Percentiles rank a stretch among this genome's conserved stretches.
Conservation (phyloP, 176 grass and related monocot genomes). For the Metroxylon sagu region DNA sequence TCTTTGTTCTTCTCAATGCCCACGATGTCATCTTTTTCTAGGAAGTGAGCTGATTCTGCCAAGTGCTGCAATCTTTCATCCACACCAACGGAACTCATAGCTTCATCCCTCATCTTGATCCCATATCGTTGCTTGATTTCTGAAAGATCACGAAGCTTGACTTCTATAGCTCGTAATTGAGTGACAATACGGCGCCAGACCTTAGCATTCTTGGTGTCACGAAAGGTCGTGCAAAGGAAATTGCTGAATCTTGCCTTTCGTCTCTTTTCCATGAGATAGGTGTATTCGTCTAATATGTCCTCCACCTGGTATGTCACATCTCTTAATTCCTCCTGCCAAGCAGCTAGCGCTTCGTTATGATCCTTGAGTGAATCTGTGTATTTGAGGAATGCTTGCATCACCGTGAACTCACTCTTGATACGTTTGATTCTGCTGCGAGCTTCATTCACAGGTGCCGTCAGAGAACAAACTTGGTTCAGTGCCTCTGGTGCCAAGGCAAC, state of each 20-base stretch:
- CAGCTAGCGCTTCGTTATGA: no score
- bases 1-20: constrained; percentile 2
- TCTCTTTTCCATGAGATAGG: constrained; percentile 24
- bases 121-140: constrained; percentile 10
- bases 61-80: no score
- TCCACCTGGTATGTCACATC: no score
- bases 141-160: constrained; percentile 23
- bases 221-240: not conserved
- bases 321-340: no score
- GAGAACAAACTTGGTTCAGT: no score
- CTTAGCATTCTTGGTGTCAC: not conserved
- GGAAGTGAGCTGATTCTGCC: not conserved
- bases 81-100: not conserved
- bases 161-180: constrained; percentile 10
- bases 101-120: not conserved
- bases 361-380: no score
- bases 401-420: no score
- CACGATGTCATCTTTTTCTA: not conserved
- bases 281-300: constrained; percentile 27
- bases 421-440: no score
- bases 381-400: no score
- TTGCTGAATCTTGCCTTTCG: no score
- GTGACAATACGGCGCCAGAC: not conserved
- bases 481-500: no score
- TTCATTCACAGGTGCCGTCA: no score